Base-by-base conservation (phyloP, 306 rosid genomes). In the Begonia loranthoides region DNA sequence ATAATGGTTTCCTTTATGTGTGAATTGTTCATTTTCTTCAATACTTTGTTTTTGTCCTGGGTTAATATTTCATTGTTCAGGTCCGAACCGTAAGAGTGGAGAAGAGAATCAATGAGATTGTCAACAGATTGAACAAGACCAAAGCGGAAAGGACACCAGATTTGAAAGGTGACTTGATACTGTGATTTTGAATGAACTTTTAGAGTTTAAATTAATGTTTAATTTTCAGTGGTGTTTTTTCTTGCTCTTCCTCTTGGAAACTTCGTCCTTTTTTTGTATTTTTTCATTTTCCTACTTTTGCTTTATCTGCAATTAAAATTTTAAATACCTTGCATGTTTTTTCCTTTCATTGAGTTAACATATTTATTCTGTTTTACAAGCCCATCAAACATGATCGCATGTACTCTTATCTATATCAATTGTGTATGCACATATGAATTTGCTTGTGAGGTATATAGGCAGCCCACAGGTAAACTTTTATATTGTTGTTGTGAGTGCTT, bases 91-190 rank as follows among this genome's bases (percentile, higher is more conserved):
- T 86, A 73, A 80, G 85, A 66, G 97, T 82, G 55, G 94, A 83
- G 87, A 90, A 83, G 77, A 79, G 94, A 72, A 61, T 86, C 65
- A 86, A 90, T 64, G 99, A 86, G 80, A 65, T 86, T 41, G 84
- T 86, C 36, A 90, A 90, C 66, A 72, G 92, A 68, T 73, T 90
- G 75, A 90, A 86, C 84, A 78, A 65, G 72, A 74, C 99, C 36
- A 90, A 86, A 65, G 95, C 82, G 79, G 95, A 80, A 83, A 76
- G 88, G 57, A 83, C 71, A 48, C 85, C 99, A 55, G 94, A 90
- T 86, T 76, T 90, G 69, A 86, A 86, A 80, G 99, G 99, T 90
- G 64, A 43, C 49, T 41, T 61, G 22, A 19, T 19, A 2, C 22
- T 19, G 22, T 19, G 22, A 19, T 19, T 19, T 19, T 19, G 36